phyloP scores from a whole-genome alignment of 2,329 filamentous ascomycete genomes.

The Botrytis cinerea region DNA sequence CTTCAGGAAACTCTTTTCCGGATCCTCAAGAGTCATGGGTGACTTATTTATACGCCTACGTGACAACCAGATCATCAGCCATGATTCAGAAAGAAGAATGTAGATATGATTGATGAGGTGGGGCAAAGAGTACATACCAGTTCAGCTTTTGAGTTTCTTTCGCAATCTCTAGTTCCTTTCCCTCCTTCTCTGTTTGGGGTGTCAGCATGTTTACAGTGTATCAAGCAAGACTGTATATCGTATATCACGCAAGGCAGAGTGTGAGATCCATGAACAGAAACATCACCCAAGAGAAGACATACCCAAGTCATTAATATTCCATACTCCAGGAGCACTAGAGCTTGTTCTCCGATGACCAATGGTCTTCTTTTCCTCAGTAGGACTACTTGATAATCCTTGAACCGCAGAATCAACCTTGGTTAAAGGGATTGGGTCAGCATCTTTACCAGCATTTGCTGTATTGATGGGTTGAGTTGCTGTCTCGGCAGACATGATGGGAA shows the following conservation, averaged over 20 bases:
- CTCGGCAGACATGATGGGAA: constrained; percentile 52
- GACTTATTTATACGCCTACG: constrained; percentile 92
- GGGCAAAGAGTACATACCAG: constrained; percentile 63
- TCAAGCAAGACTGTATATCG: neutral
- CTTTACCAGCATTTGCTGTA: constrained; percentile 6
- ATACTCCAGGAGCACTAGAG: constrained; percentile 71
- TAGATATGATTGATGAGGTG: neutral
- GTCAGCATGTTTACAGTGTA: neutral
- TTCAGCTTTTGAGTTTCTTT: constrained; percentile 84
- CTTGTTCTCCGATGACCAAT: constrained; percentile 69
- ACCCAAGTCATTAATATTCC: constrained; percentile 87
- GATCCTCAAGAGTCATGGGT: constrained; percentile 74
- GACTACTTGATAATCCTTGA: constrained; percentile 71
- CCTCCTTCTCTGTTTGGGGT: constrained; percentile 63
- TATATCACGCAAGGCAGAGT: neutral
- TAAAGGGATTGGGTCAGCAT: constrained; percentile 52
- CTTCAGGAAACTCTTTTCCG: constrained; percentile 69
- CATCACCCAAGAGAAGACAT: constrained; percentile 44
- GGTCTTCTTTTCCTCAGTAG: constrained; percentile 64
- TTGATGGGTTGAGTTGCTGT: constrained; percentile 36
- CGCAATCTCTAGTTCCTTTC: constrained; percentile 70
- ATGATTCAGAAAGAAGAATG: neutral
- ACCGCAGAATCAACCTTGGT: constrained; percentile 91
- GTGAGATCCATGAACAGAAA: neutral
- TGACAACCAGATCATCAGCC: constrained; percentile 28